These are phyloP conservation scores for Botrytis fabae DNA, from an alignment of 2,329 filamentous ascomycete genomes.

Conservation along the genomic window DNA sequence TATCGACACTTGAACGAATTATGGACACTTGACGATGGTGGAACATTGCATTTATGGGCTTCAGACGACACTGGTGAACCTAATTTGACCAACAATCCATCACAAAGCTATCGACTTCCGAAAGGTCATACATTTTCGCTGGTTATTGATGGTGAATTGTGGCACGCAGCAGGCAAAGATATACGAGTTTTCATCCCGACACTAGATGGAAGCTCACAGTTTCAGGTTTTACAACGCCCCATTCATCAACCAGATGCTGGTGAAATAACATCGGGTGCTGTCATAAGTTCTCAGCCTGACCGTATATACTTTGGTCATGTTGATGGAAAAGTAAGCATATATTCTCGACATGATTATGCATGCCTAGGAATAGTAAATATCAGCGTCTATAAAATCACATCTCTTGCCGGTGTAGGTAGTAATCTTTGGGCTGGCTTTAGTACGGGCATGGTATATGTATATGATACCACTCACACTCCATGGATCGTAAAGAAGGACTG, in stretches of 20 bases:
- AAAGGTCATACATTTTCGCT: constrained; percentile 86
- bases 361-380: constrained; percentile 81
- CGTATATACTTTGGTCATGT: constrained; percentile 87
- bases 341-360: constrained; percentile 70
- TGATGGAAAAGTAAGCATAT: constrained; percentile 94
- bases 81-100: constrained; percentile 69
- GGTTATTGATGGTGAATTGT: constrained; percentile 79
- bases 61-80: constrained; percentile 71
- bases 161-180: constrained; percentile 85
- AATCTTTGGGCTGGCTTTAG: constrained; percentile 93
- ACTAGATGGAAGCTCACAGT: constrained; percentile 64
- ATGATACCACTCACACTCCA: constrained; percentile 77
- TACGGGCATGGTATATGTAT: constrained; percentile 90
- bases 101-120: constrained; percentile 73
- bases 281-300: constrained; percentile 71
- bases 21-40: constrained; percentile 91
- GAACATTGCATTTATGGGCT: constrained; percentile 83
- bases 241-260: constrained; percentile 72
- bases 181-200: constrained; percentile 81
- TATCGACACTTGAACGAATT: constrained; percentile 84
- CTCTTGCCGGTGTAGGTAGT: constrained; percentile 75
- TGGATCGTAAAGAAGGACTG: constrained; percentile 95
- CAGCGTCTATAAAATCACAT: constrained; percentile 94
- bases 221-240: constrained; percentile 73
- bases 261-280: constrained; percentile 82